Evolutionary conservation across 169 alveolate species (phyloP).

Genomic region (Cyclospora cayetanensis): DNA sequence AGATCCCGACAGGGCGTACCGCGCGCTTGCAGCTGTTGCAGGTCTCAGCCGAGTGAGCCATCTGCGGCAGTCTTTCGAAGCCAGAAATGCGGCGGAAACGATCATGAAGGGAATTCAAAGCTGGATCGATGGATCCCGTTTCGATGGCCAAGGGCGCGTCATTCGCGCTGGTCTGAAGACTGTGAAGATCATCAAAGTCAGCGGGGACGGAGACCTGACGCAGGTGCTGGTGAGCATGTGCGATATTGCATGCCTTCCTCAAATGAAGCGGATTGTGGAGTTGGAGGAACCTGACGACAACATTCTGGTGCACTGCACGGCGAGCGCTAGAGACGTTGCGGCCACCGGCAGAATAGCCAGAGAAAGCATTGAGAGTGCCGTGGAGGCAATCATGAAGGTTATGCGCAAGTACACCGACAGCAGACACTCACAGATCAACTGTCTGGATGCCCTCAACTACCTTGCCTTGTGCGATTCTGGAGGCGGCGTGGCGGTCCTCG

Average conservation of each 20-base stretch:
- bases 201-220: slow-evolving; percentile 74
- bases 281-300: slow-evolving; percentile 89
- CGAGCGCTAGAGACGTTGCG: slow-evolving; percentile 80
- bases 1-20: slow-evolving; percentile 87
- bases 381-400: slow-evolving; percentile 82
- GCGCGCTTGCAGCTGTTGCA: slow-evolving; percentile 89
- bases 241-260: slow-evolving; percentile 82
- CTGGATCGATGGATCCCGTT: slow-evolving; percentile 86
- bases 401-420: slow-evolving; percentile 88
- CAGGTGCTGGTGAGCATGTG: slow-evolving; percentile 76
- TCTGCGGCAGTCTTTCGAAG: slow-evolving; percentile 75
- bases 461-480: slow-evolving; percentile 81
- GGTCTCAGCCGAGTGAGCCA: slow-evolving; percentile 87
- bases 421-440: slow-evolving; percentile 85
- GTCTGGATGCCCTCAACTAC: slow-evolving; percentile 83
- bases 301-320: slow-evolving; percentile 84
- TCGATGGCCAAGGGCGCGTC: slow-evolving; percentile 83
- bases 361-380: slow-evolving; percentile 78
- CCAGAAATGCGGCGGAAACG: slow-evolving; percentile 70
- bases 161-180: slow-evolving; percentile 86
- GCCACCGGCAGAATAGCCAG: slow-evolving; percentile 77
- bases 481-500: slow-evolving; percentile 79
- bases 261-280: slow-evolving; percentile 86
- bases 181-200: slow-evolving; percentile 78
- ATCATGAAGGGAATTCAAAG: slow-evolving; percentile 81